Evolutionary conservation across 257 asterid species (phyloP), one percentile per base, ranked within the genome.

Genomic region (Gardenia jasminoides): DNA sequence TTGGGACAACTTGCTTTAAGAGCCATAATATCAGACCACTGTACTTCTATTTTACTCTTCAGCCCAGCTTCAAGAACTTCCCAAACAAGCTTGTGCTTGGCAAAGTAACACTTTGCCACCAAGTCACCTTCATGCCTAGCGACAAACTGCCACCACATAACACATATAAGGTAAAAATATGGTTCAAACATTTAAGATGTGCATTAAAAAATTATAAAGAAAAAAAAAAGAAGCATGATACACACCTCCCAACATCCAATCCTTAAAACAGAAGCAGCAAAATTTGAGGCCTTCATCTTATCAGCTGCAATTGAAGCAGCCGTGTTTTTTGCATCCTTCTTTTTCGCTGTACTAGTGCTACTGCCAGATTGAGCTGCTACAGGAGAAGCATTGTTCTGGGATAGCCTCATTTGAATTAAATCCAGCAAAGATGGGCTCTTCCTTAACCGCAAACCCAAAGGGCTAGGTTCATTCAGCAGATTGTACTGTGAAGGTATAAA

Each of bases 41-140:
- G 96, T 80, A 94, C 90, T 86, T 94, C 98, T 76, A 94, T 84
- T 88, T 92, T 91, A 83, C 88, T 90, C 94, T 94, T 94, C 82
- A 94, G 89, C 67, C 96, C 94, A 72, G 90, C 91, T 56, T 90
- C 92, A 78, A 94, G 96, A 84, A 94, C 89, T 85, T 94, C 98
- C 98, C 98, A 92, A 31, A 94, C 98, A 79, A 94, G 92, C 77
- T 92, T 92, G 72, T 92, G 96, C 88, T 93, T 94, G 3, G 94
- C 95, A 85, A 89, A 94, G 87, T 94, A 94, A 86, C 97, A 92
- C 90, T 94, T 94, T 0, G 92, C 96, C 84, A 94, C 97, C 89
- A 94, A 87, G 86, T 94, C 98, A 64, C 96, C 96, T 83, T 94
- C 95, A 69, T 91, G 85, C 81, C 65, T 91, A 20, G 98, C 89